phyloP scores from a whole-genome alignment of 2,329 filamentous ascomycete species.

The Penicillium sp. region DNA sequence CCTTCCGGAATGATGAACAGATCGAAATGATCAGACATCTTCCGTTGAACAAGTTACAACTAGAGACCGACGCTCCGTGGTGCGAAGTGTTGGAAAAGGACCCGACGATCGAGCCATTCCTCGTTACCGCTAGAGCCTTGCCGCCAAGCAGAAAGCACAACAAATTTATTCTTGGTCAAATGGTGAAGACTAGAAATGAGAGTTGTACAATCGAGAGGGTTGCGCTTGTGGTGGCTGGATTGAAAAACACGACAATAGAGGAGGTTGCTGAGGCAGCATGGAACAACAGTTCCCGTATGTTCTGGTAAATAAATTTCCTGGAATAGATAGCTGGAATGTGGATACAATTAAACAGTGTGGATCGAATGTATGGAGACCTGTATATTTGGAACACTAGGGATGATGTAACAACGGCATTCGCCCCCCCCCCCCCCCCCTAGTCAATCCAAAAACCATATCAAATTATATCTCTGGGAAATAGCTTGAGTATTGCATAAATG shows the following conservation, averaged over 20 bases:
- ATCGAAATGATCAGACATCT: slow-evolving; percentile 49
- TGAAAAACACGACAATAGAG: slow-evolving; percentile 50
- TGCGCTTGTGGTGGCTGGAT: slow-evolving; percentile 53
- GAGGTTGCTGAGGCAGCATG: slow-evolving; percentile 49
- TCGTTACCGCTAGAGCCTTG: slow-evolving; percentile 43
- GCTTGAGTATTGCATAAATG: slow-evolving; percentile 19
- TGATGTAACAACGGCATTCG: too few species aligned
- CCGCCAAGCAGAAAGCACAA: slow-evolving; percentile 54
- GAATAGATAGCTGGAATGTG: too few species aligned
- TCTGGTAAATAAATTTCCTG: too few species aligned
- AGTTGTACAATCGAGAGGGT: slow-evolving; percentile 55
- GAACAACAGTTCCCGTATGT: slow-evolving; percentile 43
- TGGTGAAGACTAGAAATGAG: slow-evolving; percentile 56
- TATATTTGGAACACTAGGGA: too few species aligned
- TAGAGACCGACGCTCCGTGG: slow-evolving; percentile 57
- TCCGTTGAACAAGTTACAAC: slow-evolving; percentile 48
- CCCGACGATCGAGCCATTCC: slow-evolving; percentile 46
- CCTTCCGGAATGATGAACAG: slow-evolving; percentile 45
- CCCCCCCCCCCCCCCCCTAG: too few species aligned
- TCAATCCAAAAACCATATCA: too few species aligned
- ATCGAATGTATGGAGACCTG: too few species aligned
- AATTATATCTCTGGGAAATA: slow-evolving; percentile 3
- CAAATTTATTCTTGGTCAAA: slow-evolving; percentile 50
- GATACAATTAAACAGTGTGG: too few species aligned
- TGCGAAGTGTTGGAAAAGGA: slow-evolving; percentile 48